phyloP scores from a whole-genome alignment of 495 filamentous ascomycete genomes.

The Jackrogersella minutella region DNA sequence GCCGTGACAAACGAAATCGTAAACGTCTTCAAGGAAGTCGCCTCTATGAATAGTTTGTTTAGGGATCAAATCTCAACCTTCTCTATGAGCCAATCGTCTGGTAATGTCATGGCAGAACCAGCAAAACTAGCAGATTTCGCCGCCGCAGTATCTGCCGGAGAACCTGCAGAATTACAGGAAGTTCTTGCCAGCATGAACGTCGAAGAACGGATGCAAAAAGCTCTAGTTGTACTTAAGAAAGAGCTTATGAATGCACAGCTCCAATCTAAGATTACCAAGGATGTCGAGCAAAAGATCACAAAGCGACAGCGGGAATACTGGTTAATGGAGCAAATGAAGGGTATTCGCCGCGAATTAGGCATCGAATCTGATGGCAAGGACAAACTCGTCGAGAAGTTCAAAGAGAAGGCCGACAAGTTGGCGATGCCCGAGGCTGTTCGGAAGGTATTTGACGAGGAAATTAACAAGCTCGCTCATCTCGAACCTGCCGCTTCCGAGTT shows the following conservation, averaged over 20 bases:
- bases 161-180: constrained; percentile 90
- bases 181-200: constrained; percentile 89
- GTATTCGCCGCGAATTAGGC: constrained; percentile 93
- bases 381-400: constrained; percentile 96
- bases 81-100: constrained; percentile 91
- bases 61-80: constrained; percentile 97
- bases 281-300: constrained; percentile 97
- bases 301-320: constrained; percentile 98
- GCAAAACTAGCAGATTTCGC: constrained; percentile 96
- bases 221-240: constrained; percentile 91
- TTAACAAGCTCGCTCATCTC: constrained; percentile 94
- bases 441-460: constrained; percentile 97
- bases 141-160: constrained; percentile 90
- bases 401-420: constrained; percentile 90
- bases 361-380: constrained; percentile 98
- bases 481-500: constrained; percentile 97
- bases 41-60: constrained; percentile 91
- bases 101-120: constrained; percentile 94
- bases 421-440: constrained; percentile 96
- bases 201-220: constrained; percentile 88
- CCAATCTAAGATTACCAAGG: constrained; percentile 96
- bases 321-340: constrained; percentile 99
- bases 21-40: constrained; percentile 97
- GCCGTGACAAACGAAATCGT: constrained; percentile 97
- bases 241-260: constrained; percentile 98